Evolutionary conservation across 129 eudicot species (phyloP).

Genomic region (Artemisia annua): DNA sequence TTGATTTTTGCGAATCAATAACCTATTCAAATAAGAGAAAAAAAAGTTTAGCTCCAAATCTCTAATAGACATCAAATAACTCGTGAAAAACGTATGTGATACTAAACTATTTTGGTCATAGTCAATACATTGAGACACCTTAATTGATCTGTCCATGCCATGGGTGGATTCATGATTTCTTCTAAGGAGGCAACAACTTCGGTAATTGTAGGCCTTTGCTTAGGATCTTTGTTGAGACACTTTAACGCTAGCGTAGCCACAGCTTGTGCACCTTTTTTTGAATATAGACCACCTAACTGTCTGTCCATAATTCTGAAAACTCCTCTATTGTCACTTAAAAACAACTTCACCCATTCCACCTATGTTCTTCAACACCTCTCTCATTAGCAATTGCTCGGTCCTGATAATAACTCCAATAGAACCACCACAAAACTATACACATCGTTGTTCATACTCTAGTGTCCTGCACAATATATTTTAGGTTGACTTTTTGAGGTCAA

Average conservation of each 20-base stretch:
- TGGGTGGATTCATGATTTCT: constrained; percentile 41
- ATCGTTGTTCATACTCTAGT: too few relatives aligned
- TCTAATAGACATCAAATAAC: neutral
- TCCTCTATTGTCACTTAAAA: constrained; percentile 43
- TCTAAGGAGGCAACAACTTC: constrained; percentile 55
- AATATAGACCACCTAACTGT: constrained; percentile 64
- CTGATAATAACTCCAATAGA: too few relatives aligned
- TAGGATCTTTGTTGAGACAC: constrained; percentile 61
- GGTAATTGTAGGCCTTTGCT: constrained; percentile 47
- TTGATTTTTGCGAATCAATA: too few relatives aligned
- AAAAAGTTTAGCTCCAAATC: too few relatives aligned
- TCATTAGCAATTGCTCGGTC: too few relatives aligned
- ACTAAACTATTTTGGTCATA: neutral
- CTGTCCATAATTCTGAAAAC: constrained; percentile 79
- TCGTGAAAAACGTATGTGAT: neutral
- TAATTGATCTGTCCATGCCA: constrained; percentile 88
- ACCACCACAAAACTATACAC: too few relatives aligned
- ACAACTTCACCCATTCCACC: too few relatives aligned
- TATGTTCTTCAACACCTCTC: too few relatives aligned
- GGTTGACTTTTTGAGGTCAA: too few relatives aligned
- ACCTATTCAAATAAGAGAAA: too few relatives aligned
- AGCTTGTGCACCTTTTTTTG: constrained; percentile 58
- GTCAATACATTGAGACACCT: constrained; percentile 69
- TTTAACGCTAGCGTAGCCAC: constrained; percentile 50
- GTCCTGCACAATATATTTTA: too few relatives aligned